Base-by-base conservation (phyloP, 176 grass and related monocot genomes). In the Areca catechu region DNA sequence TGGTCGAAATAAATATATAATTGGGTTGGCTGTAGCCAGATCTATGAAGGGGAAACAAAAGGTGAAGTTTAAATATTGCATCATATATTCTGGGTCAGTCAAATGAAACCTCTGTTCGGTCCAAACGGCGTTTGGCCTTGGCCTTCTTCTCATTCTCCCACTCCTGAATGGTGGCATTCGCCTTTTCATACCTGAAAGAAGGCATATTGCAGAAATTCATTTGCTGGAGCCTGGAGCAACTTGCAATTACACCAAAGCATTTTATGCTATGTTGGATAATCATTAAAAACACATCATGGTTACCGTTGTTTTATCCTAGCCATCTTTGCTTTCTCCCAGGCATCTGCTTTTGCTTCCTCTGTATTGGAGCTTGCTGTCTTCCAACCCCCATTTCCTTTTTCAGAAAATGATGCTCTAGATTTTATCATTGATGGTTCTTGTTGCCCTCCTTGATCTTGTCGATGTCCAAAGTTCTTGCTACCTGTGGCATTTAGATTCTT, bases 121-220 rank as follows among this genome's bases (percentile, higher is more conserved):
- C 65, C 72, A 82, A 76, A 49, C 72, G 63, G 60, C 61, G 62
- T 65, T 80, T 80, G 5, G 84, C 87, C 71, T 88, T 85, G 62
- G 63, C 51, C 83, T 75, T 98, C 84, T 85, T 92, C 75, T 85
- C 71, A 28, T 23, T 68, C 62, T 88, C 87, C 87, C 87, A 92
- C 80, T 98, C 76, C 15, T 57, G 60, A 85, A 91, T 92, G 49
- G 72, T 85, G 0, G 22, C 12, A 0, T 77, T 78, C 84, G 80
- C 82, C 66, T 85, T 92, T 5, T 92, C 62, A 43, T 76, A 83
- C 74, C 93, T 91, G 53, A 34, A 75, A 60, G 74, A 19, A 4
- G 4, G 34, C 34, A 43, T 43, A 43, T 12, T 14, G 34, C 34
- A 12, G 34, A 12, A 43, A 43, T 43, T 43, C 34, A 43, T 43